Evolutionary conservation across 169 alveolate species (phyloP), one percentile per base, ranked within the genome.

Genomic region (Plasmodium cynomolgi): DNA sequence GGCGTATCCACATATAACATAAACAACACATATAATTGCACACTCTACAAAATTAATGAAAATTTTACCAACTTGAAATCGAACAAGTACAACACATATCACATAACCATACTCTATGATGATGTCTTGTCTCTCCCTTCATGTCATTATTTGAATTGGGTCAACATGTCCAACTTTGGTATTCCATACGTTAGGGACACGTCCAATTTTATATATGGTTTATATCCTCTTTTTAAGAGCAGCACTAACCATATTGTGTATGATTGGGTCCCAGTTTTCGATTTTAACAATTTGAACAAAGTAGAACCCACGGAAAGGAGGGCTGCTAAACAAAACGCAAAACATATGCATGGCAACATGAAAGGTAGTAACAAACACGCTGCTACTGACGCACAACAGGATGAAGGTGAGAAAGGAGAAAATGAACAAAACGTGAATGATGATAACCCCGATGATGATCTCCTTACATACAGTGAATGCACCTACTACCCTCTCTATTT

Each of bases 211-310:
- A 91, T 91, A 81, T 91, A 91, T 73, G 95, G 92, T 0, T 73
- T 91, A 73, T 91, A 81, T 74, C 95, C 95, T 7, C 34, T 91
- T 44, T 91, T 91, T 91, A 91, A 91, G 75, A 91, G 41, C 56
- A 81, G 58, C 83, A 83, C 74, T 20, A 50, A 91, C n/a, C 77
- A 68, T 47, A 72, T 91, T 20, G 92, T 91, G 13, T 91, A 91
- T 58, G 95, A 91, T n/a, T 91, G 95, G 95, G 92, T 91, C 17
- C 95, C 95, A 15, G 81, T 91, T 72, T 91, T 91, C 75, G 84
- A 91, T 31, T 26, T 91, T 33, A 81, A 82, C 56, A 83, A 81
- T 75, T 58, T 91, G 23, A 81, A 91, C 75, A 47, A 23, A 11
- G 4, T 47, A 26, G 84, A 84, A 72, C 50, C 41, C 6, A 73